These are phyloP conservation scores for Rosellinia necatrix DNA, from an alignment of 2,329 filamentous ascomycete species.

Conservation along the genomic window DNA sequence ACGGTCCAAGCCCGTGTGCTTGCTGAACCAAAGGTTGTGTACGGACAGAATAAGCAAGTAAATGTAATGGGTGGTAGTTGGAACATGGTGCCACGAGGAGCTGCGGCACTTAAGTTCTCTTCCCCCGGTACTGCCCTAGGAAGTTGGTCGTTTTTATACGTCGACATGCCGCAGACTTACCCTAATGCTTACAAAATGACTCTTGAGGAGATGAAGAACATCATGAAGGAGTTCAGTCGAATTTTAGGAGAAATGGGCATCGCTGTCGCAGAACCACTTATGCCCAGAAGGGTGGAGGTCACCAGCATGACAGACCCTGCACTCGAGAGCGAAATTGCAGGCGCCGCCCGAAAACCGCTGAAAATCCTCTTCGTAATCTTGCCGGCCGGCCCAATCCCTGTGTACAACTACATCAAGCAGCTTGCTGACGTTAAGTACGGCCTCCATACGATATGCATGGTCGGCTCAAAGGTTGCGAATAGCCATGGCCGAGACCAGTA, in stretches of 20 bases:
- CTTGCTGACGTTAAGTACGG: slow-evolving; percentile 61
- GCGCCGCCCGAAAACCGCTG: not conserved
- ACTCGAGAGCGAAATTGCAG: not conserved
- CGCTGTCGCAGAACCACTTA: not conserved
- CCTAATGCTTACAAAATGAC: not conserved
- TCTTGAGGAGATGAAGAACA: not conserved
- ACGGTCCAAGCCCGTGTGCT: slow-evolving; percentile 16
- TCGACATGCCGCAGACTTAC: slow-evolving; percentile 1
- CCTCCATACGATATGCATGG: slow-evolving; percentile 63
- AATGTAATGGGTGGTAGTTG: slow-evolving; percentile 6
- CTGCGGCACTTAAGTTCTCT: not conserved
- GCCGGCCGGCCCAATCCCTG: slow-evolving; percentile 44
- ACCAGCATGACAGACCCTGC: not conserved
- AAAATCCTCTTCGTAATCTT: slow-evolving; percentile 57
- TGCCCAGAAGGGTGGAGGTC: not conserved
- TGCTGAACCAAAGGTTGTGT: slow-evolving; percentile 3
- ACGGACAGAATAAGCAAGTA: not conserved
- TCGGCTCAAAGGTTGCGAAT: slow-evolving; percentile 54
- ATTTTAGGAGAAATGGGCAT: not conserved
- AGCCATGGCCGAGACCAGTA: slow-evolving; percentile 50
- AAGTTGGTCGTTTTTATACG: not conserved
- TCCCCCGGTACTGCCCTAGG: not conserved
- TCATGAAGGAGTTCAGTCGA: not conserved
- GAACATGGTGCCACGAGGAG: slow-evolving; percentile 19
- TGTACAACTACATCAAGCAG: slow-evolving; percentile 63